Evolutionary conservation across 225 moss, liverwort and hornwort genomes (phyloP), one percentile per base, ranked within the genome.

Genomic region (Pseudisothecium myosuroides): DNA sequence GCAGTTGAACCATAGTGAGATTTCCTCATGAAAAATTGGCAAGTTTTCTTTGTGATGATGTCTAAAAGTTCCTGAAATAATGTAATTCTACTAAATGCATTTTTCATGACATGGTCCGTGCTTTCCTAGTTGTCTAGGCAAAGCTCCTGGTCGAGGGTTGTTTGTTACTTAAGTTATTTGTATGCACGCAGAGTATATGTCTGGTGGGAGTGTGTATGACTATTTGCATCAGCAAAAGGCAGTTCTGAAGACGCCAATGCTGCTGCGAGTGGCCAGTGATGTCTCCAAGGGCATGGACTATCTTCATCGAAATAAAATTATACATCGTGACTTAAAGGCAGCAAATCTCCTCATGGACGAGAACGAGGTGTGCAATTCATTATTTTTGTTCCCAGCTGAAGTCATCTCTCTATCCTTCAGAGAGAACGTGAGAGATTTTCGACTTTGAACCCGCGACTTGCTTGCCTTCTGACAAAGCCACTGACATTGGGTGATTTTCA

Each of bases 211-310:
- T 94, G 95, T 98, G 45, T 96, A 98, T 87, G 96, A 98, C 85
- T 95, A 94, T 89, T 84, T 98, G 87, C 98, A 97, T 90, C 96
- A 98, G 87, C 96, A 98, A 82, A 97, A 97, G 90, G 93, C 96
- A 31, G 88, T 96, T 47, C 55, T 95, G 92, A 97, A 96, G 90
- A 91, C 96, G 81, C 95, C 98, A 83, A 95, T 93, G 95, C 88
- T 96, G 63, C 82, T 98, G 86, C 95, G 96, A 92, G 95, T 95
- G 36, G 97, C 97, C 20, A 90, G 95, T 62, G 98, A 98, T 90
- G 90, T 98, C 87, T 97, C 97, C 77, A 98, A 96, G 92, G 98
- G 95, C 74, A 98, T 98, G 97, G 96, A 98, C 86, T 98, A 98
- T 65, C 95, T 98, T 72, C 98, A 98, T 76, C 98, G 96, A 92